Base-by-base conservation (phyloP, 2,329 filamentous ascomycete genomes). In the Talaromyces amestolkiae region DNA sequence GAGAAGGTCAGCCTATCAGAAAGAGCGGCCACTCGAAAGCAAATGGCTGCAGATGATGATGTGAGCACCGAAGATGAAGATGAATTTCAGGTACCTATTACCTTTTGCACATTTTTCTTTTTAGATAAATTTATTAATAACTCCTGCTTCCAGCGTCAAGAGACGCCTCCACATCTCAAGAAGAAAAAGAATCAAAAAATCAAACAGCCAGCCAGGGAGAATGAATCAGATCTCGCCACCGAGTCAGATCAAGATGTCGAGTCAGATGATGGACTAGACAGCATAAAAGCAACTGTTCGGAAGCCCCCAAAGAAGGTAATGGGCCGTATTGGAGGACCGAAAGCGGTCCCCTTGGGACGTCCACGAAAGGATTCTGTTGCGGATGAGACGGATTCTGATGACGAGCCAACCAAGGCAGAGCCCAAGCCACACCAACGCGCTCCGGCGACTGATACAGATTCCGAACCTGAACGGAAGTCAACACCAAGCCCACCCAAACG, bases 51-150 rank as follows among this genome's bases (percentile, higher is more conserved):
- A 43, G 56, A 54, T 19, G 37, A 54, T 45, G 68, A 67, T 17
- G 69, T 70, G 17, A 69, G 68, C 35, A 74, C 71, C 31, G 76
- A 74, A 24, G 74, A 66, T 33, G 60, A 74, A 24, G 76, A 75
- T 65, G 77, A 77, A 61, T 77, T 80, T 62, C 72, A 79, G 73
- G 78, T 79, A 73, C 60, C 70, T 67, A 43, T 17, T 27, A 4
- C 19, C 54, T n/a, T 17, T 37, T 24, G 11, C 3, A 45, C 13
- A 2, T n/a, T 31, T 31, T 45, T n/a, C n/a, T n/a, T 11, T 17
- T 61, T 37, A 58, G 9, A 8, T 27, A 51, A 22, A 11, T n/a
- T n/a, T 11, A 22, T 22, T 65, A 51, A 64, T 61, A 19, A 63
- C 58, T 19, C 60, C 47, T 65, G 60, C 64, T 27, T 61, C 5